Base-by-base conservation (phyloP, 805 yeast species). In the Monosporozyma unispora region DNA sequence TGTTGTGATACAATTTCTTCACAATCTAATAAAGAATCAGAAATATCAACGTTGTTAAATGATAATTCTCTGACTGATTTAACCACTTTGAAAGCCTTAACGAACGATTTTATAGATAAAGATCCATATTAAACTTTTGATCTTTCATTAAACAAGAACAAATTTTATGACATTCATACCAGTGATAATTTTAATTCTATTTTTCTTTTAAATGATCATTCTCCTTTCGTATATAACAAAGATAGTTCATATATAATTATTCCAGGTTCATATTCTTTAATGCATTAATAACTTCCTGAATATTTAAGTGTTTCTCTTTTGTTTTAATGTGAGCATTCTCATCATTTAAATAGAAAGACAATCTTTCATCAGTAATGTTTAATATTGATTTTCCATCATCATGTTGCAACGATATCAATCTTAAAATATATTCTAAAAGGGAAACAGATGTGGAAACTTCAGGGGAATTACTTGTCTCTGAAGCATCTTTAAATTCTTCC, bases 321-420 rank as follows among this genome's bases (percentile, higher is more conserved):
- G 49, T 44, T 27, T 51, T 51, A 10, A 49, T 35, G 10, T 42
- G 41, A 11, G 66, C 61, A 45, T 62, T 62, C 51, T 82, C 87
- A 55, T 84, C 87, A 44, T 77, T 72, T 18, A 85, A 64, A 54
- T 82, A 85, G 1, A 81, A 57, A 3, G 80, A 65, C 10, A 85
- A 66, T 31, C 82, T 72, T 60, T 85, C 91, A 59, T 86, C 93
- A n/a, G 75, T 74, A 9, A 80, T 75, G 7, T 76, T 68, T 8
- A 78, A 58, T 3, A 83, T 64, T 1, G 81, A 70, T 23, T 61
- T 67, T 52, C 78, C 80, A 56, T 83, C 89, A 51, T 70, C 77
- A 11, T 75, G 69, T 59, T 85, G 89, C 14, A 84, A 64, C 0
- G 82, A 78, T 12, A 77, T 63, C 14, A 85, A 68, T 39, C 91